phyloP scores from a whole-genome alignment of 768 basidiomycete species.

The Lactarius sanguifluus region DNA sequence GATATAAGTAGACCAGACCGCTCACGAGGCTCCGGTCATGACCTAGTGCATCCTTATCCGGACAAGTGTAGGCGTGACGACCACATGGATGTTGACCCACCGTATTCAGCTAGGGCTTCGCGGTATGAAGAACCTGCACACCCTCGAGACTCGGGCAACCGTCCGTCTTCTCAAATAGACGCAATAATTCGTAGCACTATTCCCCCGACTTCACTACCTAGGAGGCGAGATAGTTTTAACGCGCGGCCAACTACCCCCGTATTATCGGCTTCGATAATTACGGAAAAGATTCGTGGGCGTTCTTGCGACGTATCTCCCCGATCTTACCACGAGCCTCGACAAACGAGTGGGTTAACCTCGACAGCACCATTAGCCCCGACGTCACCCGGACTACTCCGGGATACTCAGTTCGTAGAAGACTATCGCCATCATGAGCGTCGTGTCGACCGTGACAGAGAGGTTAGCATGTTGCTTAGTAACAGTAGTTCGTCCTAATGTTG shows the following conservation, averaged over 20 bases:
- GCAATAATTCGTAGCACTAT: slow-evolving; percentile 3
- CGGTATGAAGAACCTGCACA: slow-evolving; percentile 14
- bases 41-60: slow-evolving; percentile 9
- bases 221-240: slow-evolving; percentile 11
- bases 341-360: background rate
- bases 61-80: slow-evolving; percentile 25
- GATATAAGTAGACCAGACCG: slow-evolving; percentile 6
- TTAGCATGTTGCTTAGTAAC: background rate
- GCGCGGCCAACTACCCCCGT: background rate
- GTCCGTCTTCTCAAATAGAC: slow-evolving; percentile 13
- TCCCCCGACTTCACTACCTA: background rate
- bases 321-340: slow-evolving; percentile 13
- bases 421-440: slow-evolving; percentile 14
- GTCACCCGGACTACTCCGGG: slow-evolving; percentile 4
- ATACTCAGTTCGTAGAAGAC: slow-evolving; percentile 9
- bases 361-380: background rate
- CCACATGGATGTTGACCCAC: slow-evolving; percentile 24
- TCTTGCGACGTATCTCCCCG: slow-evolving; percentile 17
- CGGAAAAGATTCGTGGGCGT: slow-evolving; percentile 7
- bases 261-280: background rate
- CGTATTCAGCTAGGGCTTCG: slow-evolving; percentile 21
- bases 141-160: slow-evolving; percentile 5
- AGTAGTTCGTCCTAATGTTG: background rate
- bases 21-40: slow-evolving; percentile 10
- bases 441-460: slow-evolving; percentile 14